Percentiles rank a stretch among this genome's conserved stretches.
phyloP scores from a whole-genome alignment of 1,284 basidiomycete species.

The Cutaneotrichosporon spelunceum region DNA sequence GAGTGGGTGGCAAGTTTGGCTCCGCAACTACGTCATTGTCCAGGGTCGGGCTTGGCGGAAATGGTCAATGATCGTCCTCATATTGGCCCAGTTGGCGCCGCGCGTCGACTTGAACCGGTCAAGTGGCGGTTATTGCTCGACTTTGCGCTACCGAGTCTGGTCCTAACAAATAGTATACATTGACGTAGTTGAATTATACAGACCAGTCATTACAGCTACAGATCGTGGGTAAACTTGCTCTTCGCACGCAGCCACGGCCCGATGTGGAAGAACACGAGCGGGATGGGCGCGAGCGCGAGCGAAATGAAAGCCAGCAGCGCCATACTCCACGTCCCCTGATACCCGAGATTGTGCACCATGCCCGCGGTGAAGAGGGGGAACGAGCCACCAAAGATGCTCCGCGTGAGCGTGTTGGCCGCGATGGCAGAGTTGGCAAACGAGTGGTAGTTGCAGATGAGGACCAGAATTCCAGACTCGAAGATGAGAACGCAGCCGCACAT shows the following conservation, averaged over 20 bases:
- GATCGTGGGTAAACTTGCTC: slow-evolving; percentile 19
- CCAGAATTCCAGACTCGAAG: slow-evolving; percentile 26
- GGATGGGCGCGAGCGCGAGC: slow-evolving; percentile 22
- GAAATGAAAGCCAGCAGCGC: slow-evolving; percentile 21
- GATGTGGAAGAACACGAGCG: slow-evolving; percentile 19
- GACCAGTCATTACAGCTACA: slow-evolving; percentile 7
- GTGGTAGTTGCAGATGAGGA: slow-evolving; percentile 26
- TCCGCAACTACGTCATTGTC: too few species aligned
- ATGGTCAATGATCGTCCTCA: too few species aligned
- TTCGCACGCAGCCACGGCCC: slow-evolving; percentile 17
- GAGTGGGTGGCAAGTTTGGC: background rate
- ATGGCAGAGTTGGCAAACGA: slow-evolving; percentile 29
- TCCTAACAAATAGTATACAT: too few species aligned
- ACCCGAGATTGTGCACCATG: slow-evolving; percentile 29
- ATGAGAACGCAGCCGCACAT: slow-evolving; percentile 29
- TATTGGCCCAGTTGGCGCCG: too few species aligned
- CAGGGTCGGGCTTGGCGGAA: too few species aligned
- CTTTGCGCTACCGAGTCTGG: too few species aligned
- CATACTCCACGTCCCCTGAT: slow-evolving; percentile 23
- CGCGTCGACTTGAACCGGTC: too few species aligned
- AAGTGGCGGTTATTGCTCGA: too few species aligned
- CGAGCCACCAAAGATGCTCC: slow-evolving; percentile 22
- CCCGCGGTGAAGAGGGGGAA: slow-evolving; percentile 29
- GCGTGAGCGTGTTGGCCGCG: slow-evolving; percentile 29
- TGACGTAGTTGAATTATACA: too few species aligned